Conservation (phyloP, 2,329 filamentous ascomycete species). For the Calonectria pseudoturangicola region DNA sequence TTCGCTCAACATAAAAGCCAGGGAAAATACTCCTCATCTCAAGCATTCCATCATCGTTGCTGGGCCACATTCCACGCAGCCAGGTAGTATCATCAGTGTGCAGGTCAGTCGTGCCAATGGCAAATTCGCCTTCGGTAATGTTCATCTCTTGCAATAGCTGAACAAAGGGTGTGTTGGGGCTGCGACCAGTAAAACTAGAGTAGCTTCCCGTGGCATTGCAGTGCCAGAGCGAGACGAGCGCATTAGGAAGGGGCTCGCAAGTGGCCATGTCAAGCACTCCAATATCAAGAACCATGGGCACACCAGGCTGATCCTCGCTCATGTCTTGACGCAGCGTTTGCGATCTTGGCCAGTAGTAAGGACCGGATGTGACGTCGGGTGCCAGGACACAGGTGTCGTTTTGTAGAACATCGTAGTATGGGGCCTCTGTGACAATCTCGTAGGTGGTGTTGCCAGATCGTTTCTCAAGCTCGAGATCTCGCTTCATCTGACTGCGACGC, state of each 20-base stretch:
- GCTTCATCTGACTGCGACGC: conserved; percentile 17
- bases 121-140: neutral
- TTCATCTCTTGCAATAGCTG: conserved; percentile 3
- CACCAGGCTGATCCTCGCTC: neutral
- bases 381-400: conserved; percentile 10
- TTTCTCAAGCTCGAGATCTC: conserved; percentile 5
- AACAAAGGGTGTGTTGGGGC: conserved; percentile 10
- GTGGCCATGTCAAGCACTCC: conserved; percentile 13
- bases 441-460: conserved; percentile 15
- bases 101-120: neutral
- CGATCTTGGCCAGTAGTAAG: conserved; percentile 13
- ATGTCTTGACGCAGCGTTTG: conserved; percentile 16
- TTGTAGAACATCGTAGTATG: conserved; percentile 14
- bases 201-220: conserved; percentile 19
- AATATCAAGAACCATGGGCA: conserved; percentile 4
- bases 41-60: conserved; percentile 26
- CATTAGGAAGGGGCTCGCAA: conserved; percentile 15
- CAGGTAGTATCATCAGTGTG: conserved; percentile 33
- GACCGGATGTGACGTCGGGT: conserved; percentile 1
- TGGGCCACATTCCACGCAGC: conserved; percentile 36
- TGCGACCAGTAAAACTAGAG: conserved; percentile 8
- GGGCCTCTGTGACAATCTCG: conserved; percentile 9
- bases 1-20: conserved; percentile 29
- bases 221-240: conserved; percentile 7
- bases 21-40: conserved; percentile 36